phyloP scores from a whole-genome alignment of 345 rosid genomes.

The Heritiera littoralis region DNA sequence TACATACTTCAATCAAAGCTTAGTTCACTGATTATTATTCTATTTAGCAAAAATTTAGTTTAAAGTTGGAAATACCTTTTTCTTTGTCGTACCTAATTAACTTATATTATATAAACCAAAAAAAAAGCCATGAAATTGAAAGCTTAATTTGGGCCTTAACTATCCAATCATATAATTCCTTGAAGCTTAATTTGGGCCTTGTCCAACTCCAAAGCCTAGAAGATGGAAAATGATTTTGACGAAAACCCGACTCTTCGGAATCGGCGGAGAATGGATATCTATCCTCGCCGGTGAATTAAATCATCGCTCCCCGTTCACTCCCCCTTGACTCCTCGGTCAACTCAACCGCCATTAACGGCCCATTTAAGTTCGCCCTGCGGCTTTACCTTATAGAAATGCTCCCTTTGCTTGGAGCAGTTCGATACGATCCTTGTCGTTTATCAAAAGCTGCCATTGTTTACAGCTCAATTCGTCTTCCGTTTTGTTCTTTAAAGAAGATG shows the following conservation, averaged over 20 bases:
- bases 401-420: not conserved
- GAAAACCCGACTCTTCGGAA: not conserved
- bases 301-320: not conserved
- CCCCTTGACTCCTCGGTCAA: not conserved
- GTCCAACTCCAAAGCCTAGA: not conserved
- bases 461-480: slow-evolving; percentile 21
- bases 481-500: slow-evolving; percentile 11
- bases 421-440: not conserved
- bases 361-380: not conserved
- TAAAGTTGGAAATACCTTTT: too few relatives aligned
- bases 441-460: not conserved
- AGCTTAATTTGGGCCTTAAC: too few relatives aligned
- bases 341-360: not conserved
- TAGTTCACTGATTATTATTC: too few relatives aligned
- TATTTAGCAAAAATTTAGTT: too few relatives aligned
- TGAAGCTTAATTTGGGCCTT: not conserved
- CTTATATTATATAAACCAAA: too few relatives aligned
- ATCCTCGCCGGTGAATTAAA: not conserved
- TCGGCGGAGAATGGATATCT: not conserved
- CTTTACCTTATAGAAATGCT: not conserved
- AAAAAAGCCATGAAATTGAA: too few relatives aligned
- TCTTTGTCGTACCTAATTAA: too few relatives aligned
- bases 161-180: not conserved
- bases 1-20: too few relatives aligned
- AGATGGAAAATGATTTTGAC: slow-evolving; percentile 4